phyloP scores from a whole-genome alignment of 2,329 filamentous ascomycete genomes.

The Xylaria sp. region DNA sequence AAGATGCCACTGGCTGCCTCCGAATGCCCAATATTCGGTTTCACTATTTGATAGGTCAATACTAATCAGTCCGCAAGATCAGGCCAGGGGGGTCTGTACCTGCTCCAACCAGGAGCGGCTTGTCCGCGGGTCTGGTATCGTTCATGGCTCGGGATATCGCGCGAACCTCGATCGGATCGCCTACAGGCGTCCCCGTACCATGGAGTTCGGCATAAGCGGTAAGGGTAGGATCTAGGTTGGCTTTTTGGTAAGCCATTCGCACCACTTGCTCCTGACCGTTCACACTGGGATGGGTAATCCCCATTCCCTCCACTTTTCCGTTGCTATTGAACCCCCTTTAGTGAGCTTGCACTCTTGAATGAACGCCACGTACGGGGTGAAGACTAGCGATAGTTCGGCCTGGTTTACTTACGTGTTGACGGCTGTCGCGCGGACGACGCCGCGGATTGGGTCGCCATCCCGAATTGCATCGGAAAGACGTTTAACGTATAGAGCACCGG shows the following conservation, averaged over 20 bases:
- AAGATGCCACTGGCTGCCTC: constrained; percentile 44
- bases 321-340: constrained; percentile 33
- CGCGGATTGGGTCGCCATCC: constrained; percentile 46
- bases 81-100: constrained; percentile 13
- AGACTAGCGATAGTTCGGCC: not conserved
- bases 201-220: constrained; percentile 46
- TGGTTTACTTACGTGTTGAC: constrained; percentile 43
- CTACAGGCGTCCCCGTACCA: constrained; percentile 37
- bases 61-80: not conserved
- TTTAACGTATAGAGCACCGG: constrained; percentile 43
- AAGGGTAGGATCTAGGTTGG: constrained; percentile 39
- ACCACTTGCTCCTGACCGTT: constrained; percentile 43
- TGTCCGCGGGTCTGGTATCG: constrained; percentile 24
- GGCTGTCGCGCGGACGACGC: constrained; percentile 43
- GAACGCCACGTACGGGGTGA: not conserved
- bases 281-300: constrained; percentile 48
- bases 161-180: constrained; percentile 36
- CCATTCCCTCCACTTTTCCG: constrained; percentile 45
- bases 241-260: constrained; percentile 39
- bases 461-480: constrained; percentile 47
- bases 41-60: constrained; percentile 26
- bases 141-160: constrained; percentile 35
- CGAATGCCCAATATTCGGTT: constrained; percentile 45
- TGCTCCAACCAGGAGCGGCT: constrained; percentile 34
- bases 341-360: not conserved